These are phyloP conservation scores for Coniochaeta pulveracea DNA, from an alignment of 2,329 filamentous ascomycete species.

Conservation along the genomic window DNA sequence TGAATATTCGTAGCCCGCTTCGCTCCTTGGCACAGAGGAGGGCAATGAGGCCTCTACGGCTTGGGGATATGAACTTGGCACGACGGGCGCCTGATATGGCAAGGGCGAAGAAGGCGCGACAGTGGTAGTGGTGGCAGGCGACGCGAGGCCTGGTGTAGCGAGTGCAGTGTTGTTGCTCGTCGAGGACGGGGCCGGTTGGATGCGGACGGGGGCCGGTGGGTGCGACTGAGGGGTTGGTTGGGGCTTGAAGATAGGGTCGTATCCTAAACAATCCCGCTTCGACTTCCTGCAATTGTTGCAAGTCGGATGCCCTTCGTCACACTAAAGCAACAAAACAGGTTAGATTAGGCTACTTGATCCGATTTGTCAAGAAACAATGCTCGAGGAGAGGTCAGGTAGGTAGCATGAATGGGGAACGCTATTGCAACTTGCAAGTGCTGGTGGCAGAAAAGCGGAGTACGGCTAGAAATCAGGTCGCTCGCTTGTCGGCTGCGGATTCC, in stretches of 20 bases:
- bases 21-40: constrained; percentile 20
- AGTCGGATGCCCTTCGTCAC: constrained; percentile 87
- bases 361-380: no score
- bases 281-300: constrained; percentile 88
- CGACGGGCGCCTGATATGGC: constrained; percentile 27
- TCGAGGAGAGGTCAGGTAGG: no score
- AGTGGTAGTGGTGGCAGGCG: constrained; percentile 21
- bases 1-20: constrained; percentile 18
- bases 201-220: constrained; percentile 50
- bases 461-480: no score
- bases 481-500: no score
- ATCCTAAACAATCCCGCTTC: constrained; percentile 76
- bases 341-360: no score
- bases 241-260: constrained; percentile 78
- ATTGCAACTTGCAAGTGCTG: no score
- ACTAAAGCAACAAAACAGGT: constrained; percentile 49
- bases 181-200: constrained; percentile 53
- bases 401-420: no score
- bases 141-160: constrained; percentile 8
- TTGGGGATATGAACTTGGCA: constrained; percentile 27
- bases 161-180: constrained; percentile 3
- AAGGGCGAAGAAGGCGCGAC: constrained; percentile 30
- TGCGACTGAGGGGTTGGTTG: constrained; percentile 24
- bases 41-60: constrained; percentile 13
- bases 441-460: no score